Evolutionary conservation across 331 rosid species (phyloP).

Genomic region (Telfairia occidentalis): DNA sequence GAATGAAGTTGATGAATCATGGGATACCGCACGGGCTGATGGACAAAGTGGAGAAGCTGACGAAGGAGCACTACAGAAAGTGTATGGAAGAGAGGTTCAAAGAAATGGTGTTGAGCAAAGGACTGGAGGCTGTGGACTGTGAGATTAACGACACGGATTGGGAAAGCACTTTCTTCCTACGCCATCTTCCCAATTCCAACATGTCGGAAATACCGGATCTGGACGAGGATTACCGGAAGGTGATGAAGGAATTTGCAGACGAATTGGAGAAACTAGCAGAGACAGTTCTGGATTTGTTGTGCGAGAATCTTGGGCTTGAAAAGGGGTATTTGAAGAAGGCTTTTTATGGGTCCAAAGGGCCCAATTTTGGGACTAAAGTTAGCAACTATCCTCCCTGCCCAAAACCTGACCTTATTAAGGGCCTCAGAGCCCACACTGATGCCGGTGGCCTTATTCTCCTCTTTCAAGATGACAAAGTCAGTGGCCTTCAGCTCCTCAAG

Average conservation of each 20-base stretch:
- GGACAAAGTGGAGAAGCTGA: constrained; percentile 72
- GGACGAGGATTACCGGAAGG: constrained; percentile 47
- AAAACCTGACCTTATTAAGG: constrained; percentile 82
- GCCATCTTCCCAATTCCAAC: constrained; percentile 78
- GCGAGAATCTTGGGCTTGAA: constrained; percentile 86
- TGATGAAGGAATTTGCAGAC: constrained; percentile 58
- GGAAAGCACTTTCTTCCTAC: constrained; percentile 89
- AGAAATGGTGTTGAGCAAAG: constrained; percentile 62
- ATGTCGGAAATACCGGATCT: constrained; percentile 63
- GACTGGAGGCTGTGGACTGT: constrained; percentile 43
- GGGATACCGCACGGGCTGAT: constrained; percentile 61
- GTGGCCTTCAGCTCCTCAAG: constrained; percentile 93
- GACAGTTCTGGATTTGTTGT: constrained; percentile 59
- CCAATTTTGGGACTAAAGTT: constrained; percentile 85
- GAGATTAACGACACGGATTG: constrained; percentile 69
- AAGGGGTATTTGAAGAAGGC: constrained; percentile 69
- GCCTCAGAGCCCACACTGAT: constrained; percentile 91
- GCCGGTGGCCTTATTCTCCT: constrained; percentile 91
- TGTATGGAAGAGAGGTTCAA: constrained; percentile 73
- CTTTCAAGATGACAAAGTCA: constrained; percentile 91
- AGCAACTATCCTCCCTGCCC: constrained; percentile 97
- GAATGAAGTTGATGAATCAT: constrained; percentile 66
- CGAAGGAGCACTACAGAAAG: constrained; percentile 83
- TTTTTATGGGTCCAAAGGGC: constrained; percentile 74
- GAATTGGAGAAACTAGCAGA: constrained; percentile 73